phyloP scores from a whole-genome alignment of 2,329 filamentous ascomycete species.

The Fusarium dimerum region DNA sequence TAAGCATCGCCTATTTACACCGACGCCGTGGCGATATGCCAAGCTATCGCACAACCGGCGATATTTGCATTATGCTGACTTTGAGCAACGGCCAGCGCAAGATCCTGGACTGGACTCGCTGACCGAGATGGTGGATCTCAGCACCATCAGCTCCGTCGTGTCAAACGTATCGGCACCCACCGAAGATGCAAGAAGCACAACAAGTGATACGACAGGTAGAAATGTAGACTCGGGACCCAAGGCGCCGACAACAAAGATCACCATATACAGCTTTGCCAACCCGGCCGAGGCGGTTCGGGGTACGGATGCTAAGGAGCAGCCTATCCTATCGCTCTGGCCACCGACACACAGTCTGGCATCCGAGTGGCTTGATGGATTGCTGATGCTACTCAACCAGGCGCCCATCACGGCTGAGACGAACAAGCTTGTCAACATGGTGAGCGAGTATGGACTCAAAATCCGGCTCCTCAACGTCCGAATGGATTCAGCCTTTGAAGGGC shows the following conservation, averaged over 20 bases:
- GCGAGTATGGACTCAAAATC: constrained; percentile 91
- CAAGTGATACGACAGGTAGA: constrained; percentile 45
- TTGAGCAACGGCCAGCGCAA: constrained; percentile 62
- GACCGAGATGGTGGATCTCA: constrained; percentile 81
- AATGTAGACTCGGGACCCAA: constrained; percentile 37
- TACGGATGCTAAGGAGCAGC: constrained; percentile 58
- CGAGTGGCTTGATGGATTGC: constrained; percentile 93
- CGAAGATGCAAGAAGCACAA: constrained; percentile 48
- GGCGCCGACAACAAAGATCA: constrained; percentile 76
- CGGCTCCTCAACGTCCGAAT: constrained; percentile 86
- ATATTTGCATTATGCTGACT: constrained; percentile 88
- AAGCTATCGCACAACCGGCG: constrained; percentile 88
- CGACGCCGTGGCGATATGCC: constrained; percentile 75
- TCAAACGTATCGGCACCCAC: constrained; percentile 80
- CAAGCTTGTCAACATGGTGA: constrained; percentile 81
- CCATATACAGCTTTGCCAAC: constrained; percentile 73
- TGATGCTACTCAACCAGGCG: constrained; percentile 93
- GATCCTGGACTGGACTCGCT: constrained; percentile 74
- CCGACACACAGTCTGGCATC: constrained; percentile 80
- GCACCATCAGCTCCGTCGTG: constrained; percentile 86
- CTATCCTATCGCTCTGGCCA: constrained; percentile 82
- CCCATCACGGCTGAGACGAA: constrained; percentile 97
- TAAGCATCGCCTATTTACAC: constrained; percentile 44
- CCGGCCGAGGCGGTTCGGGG: constrained; percentile 39
- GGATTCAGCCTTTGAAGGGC: constrained; percentile 72